These are phyloP conservation scores for Truncatella angustata DNA, from an alignment of 2,329 filamentous ascomycete species.

Conservation along the genomic window DNA sequence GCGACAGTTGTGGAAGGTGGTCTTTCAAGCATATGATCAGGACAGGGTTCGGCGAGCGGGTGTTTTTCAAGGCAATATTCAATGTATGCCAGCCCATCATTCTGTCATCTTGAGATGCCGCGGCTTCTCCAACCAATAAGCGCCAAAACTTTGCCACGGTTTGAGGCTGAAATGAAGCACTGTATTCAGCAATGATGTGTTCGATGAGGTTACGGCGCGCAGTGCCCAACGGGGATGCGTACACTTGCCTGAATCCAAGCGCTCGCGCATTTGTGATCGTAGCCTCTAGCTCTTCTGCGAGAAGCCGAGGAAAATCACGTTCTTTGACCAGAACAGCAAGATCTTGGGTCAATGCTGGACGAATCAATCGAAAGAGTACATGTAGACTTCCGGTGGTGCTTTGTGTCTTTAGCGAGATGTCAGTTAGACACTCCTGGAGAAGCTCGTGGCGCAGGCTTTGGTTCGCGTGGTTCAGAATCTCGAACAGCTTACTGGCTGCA, in stretches of 20 bases:
- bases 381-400: conserved; percentile 73
- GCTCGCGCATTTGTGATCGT: conserved; percentile 42
- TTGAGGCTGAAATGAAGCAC: conserved; percentile 61
- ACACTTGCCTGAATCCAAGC: conserved; percentile 40
- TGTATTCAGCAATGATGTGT: conserved; percentile 54
- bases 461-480: conserved; percentile 58
- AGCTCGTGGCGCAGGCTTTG: conserved; percentile 57
- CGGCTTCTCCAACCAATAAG: conserved; percentile 64
- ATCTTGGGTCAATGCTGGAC: conserved; percentile 45
- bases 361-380: conserved; percentile 54
- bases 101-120: conserved; percentile 59
- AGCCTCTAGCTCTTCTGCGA: conserved; percentile 64
- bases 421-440: conserved; percentile 64
- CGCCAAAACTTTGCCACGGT: conserved; percentile 69
- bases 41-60: conserved; percentile 53
- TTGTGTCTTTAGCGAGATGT: conserved; percentile 61
- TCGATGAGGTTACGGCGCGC: conserved; percentile 58
- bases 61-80: conserved; percentile 42
- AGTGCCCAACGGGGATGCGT: conserved; percentile 46
- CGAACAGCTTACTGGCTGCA: conserved; percentile 59
- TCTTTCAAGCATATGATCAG: conserved; percentile 50
- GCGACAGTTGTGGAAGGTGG: conserved; percentile 56
- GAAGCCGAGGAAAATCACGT: conserved; percentile 59
- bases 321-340: conserved; percentile 57
- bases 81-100: conserved; percentile 69